Base-by-base conservation (phyloP, 2,329 filamentous ascomycete genomes). In the Penicillium sp. region DNA sequence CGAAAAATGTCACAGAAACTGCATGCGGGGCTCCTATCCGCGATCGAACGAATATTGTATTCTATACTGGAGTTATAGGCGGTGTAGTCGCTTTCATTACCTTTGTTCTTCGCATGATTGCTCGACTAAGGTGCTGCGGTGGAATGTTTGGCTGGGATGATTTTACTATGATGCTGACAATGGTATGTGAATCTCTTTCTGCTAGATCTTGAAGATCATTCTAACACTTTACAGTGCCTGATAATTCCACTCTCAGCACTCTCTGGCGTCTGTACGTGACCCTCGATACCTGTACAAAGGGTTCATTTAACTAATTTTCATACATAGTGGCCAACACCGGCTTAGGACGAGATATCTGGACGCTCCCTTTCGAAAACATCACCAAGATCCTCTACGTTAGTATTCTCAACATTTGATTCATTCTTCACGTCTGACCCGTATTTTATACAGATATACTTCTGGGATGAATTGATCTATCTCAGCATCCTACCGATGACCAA, bases 261-360 rank as follows among this genome's bases (percentile, higher is more conserved):
- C 2, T 70, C 70, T 0, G 60, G 62, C 31, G 59, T 65, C 33
- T 66, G 70, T 72, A 65, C 54, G 70, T 49, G 21, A 50, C 10
- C 31, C 1, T 6, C 11, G 6, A 4, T 21, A 14, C 21, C 13
- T 21, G 19, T 2, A 4, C 2, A 24, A 14, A 9, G 4, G 2
- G 4, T 21, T 22, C 4, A 22, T 4, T 44, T 45, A 7, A 44
- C 62, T 62, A 33, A 64, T 49, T 11, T n/a, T 9, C 45, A n/a
- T 55, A 35, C 16, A n/a, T 63, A 75, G 76, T 81, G 52, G 68
- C 73, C 11, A 54, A 75, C 10, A 56, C 69, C 43, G 79, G 78
- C 2, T 68, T 80, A 5, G 78, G 79, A 9, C 69, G 66, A 26
- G 77, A 81, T 55, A 76, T 80, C 60, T 81, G 79, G 78, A 75